Conservation (phyloP, 805 yeast genomes). For the Priceomyces haplophilus region DNA sequence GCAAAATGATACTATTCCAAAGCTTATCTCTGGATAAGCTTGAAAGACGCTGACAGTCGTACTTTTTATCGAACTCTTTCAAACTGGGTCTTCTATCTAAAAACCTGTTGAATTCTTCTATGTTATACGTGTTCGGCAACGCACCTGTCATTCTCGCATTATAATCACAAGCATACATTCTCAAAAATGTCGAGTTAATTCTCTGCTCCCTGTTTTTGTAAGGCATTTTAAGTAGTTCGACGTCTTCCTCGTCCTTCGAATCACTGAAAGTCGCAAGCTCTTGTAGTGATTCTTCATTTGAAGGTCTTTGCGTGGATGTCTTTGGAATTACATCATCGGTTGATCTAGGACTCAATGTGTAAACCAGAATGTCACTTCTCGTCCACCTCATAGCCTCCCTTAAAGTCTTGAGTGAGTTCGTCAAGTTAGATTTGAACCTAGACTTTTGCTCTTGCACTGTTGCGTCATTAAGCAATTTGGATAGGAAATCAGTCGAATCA, state of each 20-base stretch:
- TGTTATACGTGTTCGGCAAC: conserved; percentile 18
- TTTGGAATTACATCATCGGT: conserved; percentile 16
- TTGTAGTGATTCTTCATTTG: conserved; percentile 2
- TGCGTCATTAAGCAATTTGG: conserved; percentile 6
- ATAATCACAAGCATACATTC: conserved; percentile 49
- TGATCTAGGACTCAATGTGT: conserved; percentile 11
- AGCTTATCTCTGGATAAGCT: conserved; percentile 46
- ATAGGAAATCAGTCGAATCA: conserved; percentile 8
- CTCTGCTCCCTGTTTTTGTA: conserved; percentile 44
- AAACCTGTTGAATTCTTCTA: conserved; percentile 13
- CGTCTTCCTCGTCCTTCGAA: conserved; percentile 4
- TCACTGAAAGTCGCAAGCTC: conserved; percentile 15
- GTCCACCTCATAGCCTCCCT: conserved; percentile 6
- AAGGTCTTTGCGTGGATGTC: background rate
- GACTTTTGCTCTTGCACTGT: background rate
- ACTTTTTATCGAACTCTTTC: conserved; percentile 24
- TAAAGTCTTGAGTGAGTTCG: conserved; percentile 12
- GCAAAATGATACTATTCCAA: conserved; percentile 52
- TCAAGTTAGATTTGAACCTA: conserved; percentile 12
- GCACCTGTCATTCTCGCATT: conserved; percentile 33
- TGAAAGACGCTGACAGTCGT: conserved; percentile 34
- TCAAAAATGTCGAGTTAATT: conserved; percentile 47
- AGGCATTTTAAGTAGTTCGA: background rate
- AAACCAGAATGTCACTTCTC: conserved; percentile 3
- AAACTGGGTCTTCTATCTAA: conserved; percentile 13